A percentile compares a stretch with the other conserved stretches of the same genome.
phyloP scores from a whole-genome alignment of 2,329 filamentous ascomycete genomes.

The Botryotinia narcissicola region DNA sequence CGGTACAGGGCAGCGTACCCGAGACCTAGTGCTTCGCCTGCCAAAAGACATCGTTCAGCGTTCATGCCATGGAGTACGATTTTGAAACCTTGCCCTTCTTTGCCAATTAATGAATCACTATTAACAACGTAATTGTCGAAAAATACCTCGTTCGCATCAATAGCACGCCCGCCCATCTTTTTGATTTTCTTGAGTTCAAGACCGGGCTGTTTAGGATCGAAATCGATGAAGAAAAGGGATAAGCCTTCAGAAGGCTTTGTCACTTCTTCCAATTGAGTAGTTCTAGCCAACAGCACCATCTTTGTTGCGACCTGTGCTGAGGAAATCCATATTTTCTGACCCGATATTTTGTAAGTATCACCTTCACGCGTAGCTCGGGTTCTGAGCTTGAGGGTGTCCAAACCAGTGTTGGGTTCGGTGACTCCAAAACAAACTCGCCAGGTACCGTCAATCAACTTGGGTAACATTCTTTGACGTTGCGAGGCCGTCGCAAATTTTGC shows the following conservation, averaged over 20 bases:
- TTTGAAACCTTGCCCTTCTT: conserved; percentile 74
- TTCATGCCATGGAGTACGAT: conserved; percentile 80
- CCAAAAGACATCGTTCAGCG: conserved; percentile 71
- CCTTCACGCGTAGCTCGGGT: conserved; percentile 62
- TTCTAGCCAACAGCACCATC: conserved; percentile 81
- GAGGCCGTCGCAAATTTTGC: conserved; percentile 67
- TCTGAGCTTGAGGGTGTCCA: conserved; percentile 70
- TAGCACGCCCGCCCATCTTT: conserved; percentile 81
- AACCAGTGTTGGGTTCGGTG: conserved; percentile 77
- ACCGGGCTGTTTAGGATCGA: conserved; percentile 58
- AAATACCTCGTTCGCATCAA: conserved; percentile 86
- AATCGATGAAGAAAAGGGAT: conserved; percentile 76
- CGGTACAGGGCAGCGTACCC: conserved; percentile 68
- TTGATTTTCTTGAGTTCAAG: conserved; percentile 62
- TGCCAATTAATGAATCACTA: conserved; percentile 62
- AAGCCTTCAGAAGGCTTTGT: conserved; percentile 71
- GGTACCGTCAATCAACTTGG: conserved; percentile 68
- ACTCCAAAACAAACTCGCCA: conserved; percentile 78
- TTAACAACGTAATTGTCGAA: conserved; percentile 76
- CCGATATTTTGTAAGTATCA: conserved; percentile 63
- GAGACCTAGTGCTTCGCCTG: conserved; percentile 75
- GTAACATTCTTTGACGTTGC: conserved; percentile 63
- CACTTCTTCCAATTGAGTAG: conserved; percentile 65
- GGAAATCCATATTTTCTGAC: conserved; percentile 89
- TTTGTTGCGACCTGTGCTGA: conserved; percentile 78